Evolutionary conservation across 768 basidiomycete genomes (phyloP), one percentile per base, ranked within the genome.

Genomic region (Agrocybe chaxingu): DNA sequence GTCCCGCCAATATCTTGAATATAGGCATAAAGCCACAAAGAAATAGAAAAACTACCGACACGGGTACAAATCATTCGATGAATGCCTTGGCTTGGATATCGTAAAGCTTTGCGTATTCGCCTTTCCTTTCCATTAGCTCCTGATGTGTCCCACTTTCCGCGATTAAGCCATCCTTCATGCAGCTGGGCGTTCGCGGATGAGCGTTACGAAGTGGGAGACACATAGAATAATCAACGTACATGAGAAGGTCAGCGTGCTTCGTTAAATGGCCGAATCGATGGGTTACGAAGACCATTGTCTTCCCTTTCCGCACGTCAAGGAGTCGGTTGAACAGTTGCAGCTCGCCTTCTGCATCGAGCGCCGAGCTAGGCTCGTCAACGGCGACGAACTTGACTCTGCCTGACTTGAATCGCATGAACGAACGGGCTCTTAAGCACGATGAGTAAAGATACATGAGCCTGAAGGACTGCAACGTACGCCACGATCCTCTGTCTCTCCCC

Each of bases 301-400:
- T 80, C 1, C 74, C 78, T 10, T 62, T 55, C 5, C 74, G 65
- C 29, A 59, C 54, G 1, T 59, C 53, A 5, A 65, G 62, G 37
- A 81, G 58, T 6, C 62, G 59, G 16, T 68, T 55, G 42, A 80
- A 69, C 11, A 82, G 64, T 1, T 71, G 64, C 12, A 65, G 71
- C 59, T 84, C 82, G 0, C 71, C 74, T 35, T 74, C 59, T 8
- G 83, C 71, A 47, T 84, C 82, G 36, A 82, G 54, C 4, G 77
- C 71, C 0, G 79, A 79, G 24, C 70, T 80, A 0, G 81, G 79
- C 58, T 85, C 82, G 53, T 85, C 84, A 2, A 79, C 71, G 2
- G 79, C 71, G n/a, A 83, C 64, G 8, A 82, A 71, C 24, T 68
- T 70, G 13, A 73, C 67, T 1, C 70, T 56, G 9, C 59, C 62